Conservation (phyloP, 2,329 filamentous ascomycete species). For the Ceratocystis ficicola region DNA sequence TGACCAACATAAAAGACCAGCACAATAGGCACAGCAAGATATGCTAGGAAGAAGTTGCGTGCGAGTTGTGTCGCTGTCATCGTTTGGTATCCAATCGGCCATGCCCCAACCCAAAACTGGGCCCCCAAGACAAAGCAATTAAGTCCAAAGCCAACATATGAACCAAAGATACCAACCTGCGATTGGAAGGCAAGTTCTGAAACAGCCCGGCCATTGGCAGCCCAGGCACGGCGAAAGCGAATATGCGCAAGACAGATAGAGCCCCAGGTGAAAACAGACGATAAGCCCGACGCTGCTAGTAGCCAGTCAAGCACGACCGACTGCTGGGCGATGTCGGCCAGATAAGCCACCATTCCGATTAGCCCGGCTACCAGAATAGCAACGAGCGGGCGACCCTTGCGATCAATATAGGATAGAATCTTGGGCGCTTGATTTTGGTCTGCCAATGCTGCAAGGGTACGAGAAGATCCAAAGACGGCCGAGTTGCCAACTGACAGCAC, state of each 20-base stretch:
- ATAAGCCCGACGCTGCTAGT: constrained; percentile 56
- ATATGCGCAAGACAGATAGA: constrained; percentile 87
- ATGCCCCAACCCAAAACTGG: constrained; percentile 81
- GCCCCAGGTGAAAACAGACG: constrained; percentile 65
- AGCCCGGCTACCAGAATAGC: constrained; percentile 56
- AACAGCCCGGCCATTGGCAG: constrained; percentile 52
- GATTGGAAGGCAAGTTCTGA: constrained; percentile 70
- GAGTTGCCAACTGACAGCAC: constrained; percentile 88
- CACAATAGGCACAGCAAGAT: constrained; percentile 58
- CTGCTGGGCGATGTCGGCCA: constrained; percentile 48
- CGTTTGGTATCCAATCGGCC: constrained; percentile 49
- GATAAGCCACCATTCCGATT: constrained; percentile 64
- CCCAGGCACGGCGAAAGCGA: constrained; percentile 78
- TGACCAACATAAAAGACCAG: constrained; percentile 57
- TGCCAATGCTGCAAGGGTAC: constrained; percentile 78
- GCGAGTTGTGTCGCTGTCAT: constrained; percentile 38
- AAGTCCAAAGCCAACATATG: constrained; percentile 64
- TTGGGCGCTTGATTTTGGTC: constrained; percentile 74
- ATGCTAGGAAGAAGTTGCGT: constrained; percentile 60
- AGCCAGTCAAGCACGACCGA: constrained; percentile 62
- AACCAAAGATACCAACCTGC: constrained; percentile 66
- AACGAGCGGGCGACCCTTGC: constrained; percentile 64
- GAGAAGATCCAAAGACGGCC: constrained; percentile 78
- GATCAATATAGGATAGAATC: constrained; percentile 69
- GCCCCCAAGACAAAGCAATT: constrained; percentile 66